A percentile compares a stretch with the other conserved stretches of the same genome.
phyloP scores from a whole-genome alignment of 768 basidiomycete species.

The Mycena belliarum region DNA sequence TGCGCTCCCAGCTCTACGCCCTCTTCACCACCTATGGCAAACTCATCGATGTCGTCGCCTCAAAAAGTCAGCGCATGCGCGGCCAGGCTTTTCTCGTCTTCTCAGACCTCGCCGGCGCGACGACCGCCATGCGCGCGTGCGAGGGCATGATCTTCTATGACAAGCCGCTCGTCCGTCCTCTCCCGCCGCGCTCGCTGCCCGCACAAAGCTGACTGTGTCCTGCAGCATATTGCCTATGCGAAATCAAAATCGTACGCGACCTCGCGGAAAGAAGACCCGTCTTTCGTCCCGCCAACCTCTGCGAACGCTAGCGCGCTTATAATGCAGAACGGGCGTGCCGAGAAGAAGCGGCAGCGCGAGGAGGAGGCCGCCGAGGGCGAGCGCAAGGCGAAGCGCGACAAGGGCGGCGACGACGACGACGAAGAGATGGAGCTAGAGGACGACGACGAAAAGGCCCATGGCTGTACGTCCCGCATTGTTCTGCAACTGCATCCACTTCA shows the following conservation, averaged over 20 bases:
- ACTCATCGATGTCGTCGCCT: conserved; percentile 90
- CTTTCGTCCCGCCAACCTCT: conserved; percentile 73
- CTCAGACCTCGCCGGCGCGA: conserved; percentile 86
- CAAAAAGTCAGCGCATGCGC: conserved; percentile 81
- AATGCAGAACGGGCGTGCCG: conserved; percentile 40
- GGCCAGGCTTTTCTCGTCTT: conserved; percentile 98
- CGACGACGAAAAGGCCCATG: conserved; percentile 51
- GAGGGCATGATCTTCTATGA: conserved; percentile 94
- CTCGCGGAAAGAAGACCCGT: conserved; percentile 73
- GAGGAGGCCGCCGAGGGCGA: conserved; percentile 55
- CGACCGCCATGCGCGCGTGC: conserved; percentile 89
- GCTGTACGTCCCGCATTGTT: conserved; percentile 47
- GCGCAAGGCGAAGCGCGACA: conserved; percentile 68
- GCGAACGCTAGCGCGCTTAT: conserved; percentile 55
- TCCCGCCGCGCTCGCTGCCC: neutral
- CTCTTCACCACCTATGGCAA: conserved; percentile 94
- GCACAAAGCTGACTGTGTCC: neutral
- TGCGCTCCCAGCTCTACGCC: conserved; percentile 77
- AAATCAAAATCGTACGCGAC: conserved; percentile 89
- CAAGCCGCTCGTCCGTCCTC: conserved; percentile 76
- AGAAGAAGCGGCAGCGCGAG: conserved; percentile 69
- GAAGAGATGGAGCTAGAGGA: conserved; percentile 96
- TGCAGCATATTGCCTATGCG: conserved; percentile 88
- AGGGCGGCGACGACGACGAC: conserved; percentile 73
- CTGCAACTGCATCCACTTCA: conserved; percentile 32